These are phyloP conservation scores for Spathaspora sp. DNA, from an alignment of 805 yeast genomes.

Conservation along the genomic window DNA sequence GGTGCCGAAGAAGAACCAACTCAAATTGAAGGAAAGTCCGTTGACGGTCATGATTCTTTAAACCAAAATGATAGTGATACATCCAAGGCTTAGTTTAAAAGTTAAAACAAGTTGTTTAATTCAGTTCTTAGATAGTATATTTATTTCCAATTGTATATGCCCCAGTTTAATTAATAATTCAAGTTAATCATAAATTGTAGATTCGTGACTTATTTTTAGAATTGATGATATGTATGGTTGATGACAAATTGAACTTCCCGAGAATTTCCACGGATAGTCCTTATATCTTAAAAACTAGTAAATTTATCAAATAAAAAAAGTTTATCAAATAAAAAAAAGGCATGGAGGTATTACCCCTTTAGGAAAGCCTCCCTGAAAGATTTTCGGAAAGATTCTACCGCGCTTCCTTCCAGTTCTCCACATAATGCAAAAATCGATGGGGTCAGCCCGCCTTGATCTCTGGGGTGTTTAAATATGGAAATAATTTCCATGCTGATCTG, in stretches of 20 bases:
- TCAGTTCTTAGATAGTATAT: background rate
- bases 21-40: conserved; percentile 11
- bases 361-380: background rate
- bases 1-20: conserved; percentile 10
- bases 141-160: background rate
- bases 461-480: background rate
- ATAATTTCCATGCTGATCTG: background rate
- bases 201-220: background rate
- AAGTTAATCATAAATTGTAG: background rate
- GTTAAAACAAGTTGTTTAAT: background rate
- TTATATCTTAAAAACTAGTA: background rate
- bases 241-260: background rate
- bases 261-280: background rate
- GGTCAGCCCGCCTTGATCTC: background rate
- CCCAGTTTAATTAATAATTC: background rate
- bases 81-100: conserved; percentile 7
- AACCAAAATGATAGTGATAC: conserved; percentile 17
- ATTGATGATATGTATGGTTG: background rate
- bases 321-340: background rate
- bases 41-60: conserved; percentile 14
- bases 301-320: background rate
- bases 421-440: background rate
- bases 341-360: background rate
- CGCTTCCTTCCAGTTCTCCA: background rate
- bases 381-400: background rate